Base-by-base conservation (phyloP, 768 basidiomycete species). In the Naematelia encephala region DNA sequence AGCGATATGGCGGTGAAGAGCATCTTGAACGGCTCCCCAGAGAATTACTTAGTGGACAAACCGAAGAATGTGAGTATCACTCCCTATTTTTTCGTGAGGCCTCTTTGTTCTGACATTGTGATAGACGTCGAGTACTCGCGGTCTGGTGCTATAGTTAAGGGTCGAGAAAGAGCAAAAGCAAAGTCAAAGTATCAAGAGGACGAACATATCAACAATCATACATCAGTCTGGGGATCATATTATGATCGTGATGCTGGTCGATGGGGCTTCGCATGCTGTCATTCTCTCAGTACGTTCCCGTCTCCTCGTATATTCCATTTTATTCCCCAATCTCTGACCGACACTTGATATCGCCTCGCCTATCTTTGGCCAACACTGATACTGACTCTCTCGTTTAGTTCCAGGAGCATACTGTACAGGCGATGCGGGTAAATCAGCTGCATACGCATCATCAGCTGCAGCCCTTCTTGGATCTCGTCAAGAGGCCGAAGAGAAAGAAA, bases 241-340 rank as follows among this genome's bases (percentile, higher is more conserved):
- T 98, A 89, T 75, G 86, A 89, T 64, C 61, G 80, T 14, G 79
- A 83, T 12, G 81, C 83, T 2, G 84, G 86, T 13, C 72, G 80
- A 59, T 99, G 96, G 96, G 96, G 96, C 34, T 99, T 87, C 76
- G 87, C 84, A 25, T 99, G 96, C 77, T 99, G 96, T 72, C 93
- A 96, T 72, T 92, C 91, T 10, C 81, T 72, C 46, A 80, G 64
- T 62, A 27, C 50, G 60, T 58, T 16, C 25, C 5, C 10, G 30
- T 49, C 14, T 47, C 46, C 10, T 8, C 46, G n/a, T 26, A 8
- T 8, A 8, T 21, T 10, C 25, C n/a, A n/a, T n/a, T 47, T 47
- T 26, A 47, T 47, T 21, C 47, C 16, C 14, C 13, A 13, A 8
- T 26, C 47, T 48, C 10, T n/a, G 39, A 25, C 19, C 44, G 23